These are phyloP conservation scores for Ascoidea asiatica DNA, from an alignment of 805 yeast genomes.

Conservation along the genomic window DNA sequence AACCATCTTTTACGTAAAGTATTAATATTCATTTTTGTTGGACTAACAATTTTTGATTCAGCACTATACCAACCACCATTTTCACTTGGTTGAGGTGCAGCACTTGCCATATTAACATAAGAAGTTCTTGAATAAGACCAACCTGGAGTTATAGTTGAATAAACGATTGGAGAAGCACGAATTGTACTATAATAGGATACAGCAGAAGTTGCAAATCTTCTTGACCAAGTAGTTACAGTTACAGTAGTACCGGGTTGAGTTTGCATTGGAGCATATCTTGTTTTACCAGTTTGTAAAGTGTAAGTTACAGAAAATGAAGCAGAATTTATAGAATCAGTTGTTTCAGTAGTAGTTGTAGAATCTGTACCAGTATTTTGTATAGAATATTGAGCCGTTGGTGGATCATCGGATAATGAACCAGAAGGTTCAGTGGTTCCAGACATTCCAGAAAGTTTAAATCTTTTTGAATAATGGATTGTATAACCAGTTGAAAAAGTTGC, in stretches of 20 bases:
- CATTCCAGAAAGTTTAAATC: constrained; percentile 62
- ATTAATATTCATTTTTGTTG: background rate
- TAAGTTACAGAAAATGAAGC: constrained; percentile 58
- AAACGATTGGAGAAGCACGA: constrained; percentile 17
- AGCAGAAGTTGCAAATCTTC: constrained; percentile 54
- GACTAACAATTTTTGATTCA: constrained; percentile 32
- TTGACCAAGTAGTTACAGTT: constrained; percentile 54
- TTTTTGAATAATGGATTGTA: constrained; percentile 52
- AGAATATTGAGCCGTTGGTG: constrained; percentile 26
- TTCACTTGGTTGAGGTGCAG: constrained; percentile 53
- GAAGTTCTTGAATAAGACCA: constrained; percentile 65
- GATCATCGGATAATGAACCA: constrained; percentile 27
- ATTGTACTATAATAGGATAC: constrained; percentile 40
- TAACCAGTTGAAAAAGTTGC: constrained; percentile 29
- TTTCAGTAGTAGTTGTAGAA: constrained; percentile 23
- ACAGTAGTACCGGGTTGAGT: constrained; percentile 64
- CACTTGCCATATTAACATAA: constrained; percentile 54
- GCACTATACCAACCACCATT: constrained; percentile 48
- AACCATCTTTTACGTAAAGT: background rate
- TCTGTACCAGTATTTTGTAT: constrained; percentile 18
- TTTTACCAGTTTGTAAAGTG: constrained; percentile 61
- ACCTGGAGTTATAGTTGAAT: constrained; percentile 72
- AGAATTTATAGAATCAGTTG: constrained; percentile 28
- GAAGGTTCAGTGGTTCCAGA: constrained; percentile 43
- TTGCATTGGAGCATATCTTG: constrained; percentile 90